Evolutionary conservation across 2,329 filamentous ascomycete species (phyloP), one percentile per base, ranked within the genome.

Genomic region (Lasiodiplodia theobromae): DNA sequence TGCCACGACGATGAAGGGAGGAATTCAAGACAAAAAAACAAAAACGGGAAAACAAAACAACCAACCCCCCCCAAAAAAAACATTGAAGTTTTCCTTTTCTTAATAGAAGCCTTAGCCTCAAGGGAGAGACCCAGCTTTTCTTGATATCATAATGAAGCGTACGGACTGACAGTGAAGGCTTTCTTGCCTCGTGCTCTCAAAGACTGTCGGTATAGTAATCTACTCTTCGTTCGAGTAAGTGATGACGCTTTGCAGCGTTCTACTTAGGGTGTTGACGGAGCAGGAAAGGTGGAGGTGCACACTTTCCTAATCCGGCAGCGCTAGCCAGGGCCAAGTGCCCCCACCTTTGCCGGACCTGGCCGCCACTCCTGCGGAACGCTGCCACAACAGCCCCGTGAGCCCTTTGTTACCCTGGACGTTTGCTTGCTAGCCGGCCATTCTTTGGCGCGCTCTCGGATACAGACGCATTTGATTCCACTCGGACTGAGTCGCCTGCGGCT

Each of bases 341-440:
- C 60, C 60, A 64, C 60, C 47, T n/a, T 52, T 52, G 44, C 12
- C 58, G 56, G 14, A 18, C 34, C 37, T 44, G 56, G 37, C 37
- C 60, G 47, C 60, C 60, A 64, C 60, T 64, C 60, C 47, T 64
- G 37, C 57, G 3, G 38, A 23, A 25, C 14, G 28, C 44, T 52
- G 28, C 60, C 11, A 23, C n/a, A 7, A 21, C 44, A 52, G 28
- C 47, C 31, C 31, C 25, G 16, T 14, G 18, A 52, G 28, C 47
- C 31, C 31, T 38, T 25, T 14, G 18, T 52, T 52, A n/a, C 18
- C 60, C 47, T 52, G 60, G 21, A 18, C 31, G 37, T 52, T n/a
- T 47, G 40, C 37, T 16, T 12, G 38, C 38, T 23, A 31, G 28
- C 31, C 37, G 37, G 6, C 38, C 11, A 11, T 37, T n/a, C 21